phyloP scores from a whole-genome alignment of 2,329 filamentous ascomycete genomes.

The Torrubiellomyces zombiae region DNA sequence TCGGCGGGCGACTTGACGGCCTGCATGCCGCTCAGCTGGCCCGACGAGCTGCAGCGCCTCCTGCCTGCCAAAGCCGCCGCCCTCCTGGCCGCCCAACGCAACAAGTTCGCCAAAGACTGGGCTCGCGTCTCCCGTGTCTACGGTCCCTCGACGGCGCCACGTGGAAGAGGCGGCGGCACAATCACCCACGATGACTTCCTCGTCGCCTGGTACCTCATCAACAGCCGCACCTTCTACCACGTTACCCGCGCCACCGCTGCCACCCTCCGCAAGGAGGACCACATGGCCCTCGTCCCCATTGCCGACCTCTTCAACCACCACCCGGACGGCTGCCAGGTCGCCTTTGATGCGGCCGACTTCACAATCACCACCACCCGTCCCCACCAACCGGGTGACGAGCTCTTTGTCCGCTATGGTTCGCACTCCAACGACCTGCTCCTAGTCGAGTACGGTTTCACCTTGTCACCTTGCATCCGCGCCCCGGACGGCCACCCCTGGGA shows the following conservation, averaged over 20 bases:
- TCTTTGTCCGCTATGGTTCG: slow-evolving; percentile 51
- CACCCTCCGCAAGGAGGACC: slow-evolving; percentile 31
- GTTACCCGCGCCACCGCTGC: slow-evolving; percentile 27
- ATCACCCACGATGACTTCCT: slow-evolving; percentile 23
- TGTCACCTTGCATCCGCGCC: no score
- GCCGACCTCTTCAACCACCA: slow-evolving; percentile 55
- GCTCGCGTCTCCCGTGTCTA: slow-evolving; percentile 13
- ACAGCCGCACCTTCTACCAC: slow-evolving; percentile 47
- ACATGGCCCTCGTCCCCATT: slow-evolving; percentile 54
- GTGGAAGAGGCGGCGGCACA: no score
- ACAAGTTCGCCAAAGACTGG: slow-evolving; percentile 27
- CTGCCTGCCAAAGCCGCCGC: slow-evolving; percentile 24
- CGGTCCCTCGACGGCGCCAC: no score
- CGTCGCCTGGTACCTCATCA: slow-evolving; percentile 43
- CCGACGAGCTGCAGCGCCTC: slow-evolving; percentile 21
- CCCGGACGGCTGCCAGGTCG: slow-evolving; percentile 31
- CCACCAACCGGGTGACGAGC: slow-evolving; percentile 42
- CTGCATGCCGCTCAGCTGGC: slow-evolving; percentile 31
- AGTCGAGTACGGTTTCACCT: slow-evolving; percentile 44
- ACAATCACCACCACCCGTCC: slow-evolving; percentile 31
- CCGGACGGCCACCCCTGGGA: slow-evolving; percentile 32
- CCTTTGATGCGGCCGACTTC: slow-evolving; percentile 35
- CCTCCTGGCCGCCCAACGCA: slow-evolving; percentile 35
- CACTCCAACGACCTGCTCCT: slow-evolving; percentile 58
- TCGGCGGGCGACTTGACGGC: slow-evolving; percentile 36